Percentiles rank a stretch among this genome's conserved stretches.
Evolutionary conservation across 2,329 filamentous ascomycete genomes (phyloP).

Genomic region (Parascedosporium putredinis): DNA sequence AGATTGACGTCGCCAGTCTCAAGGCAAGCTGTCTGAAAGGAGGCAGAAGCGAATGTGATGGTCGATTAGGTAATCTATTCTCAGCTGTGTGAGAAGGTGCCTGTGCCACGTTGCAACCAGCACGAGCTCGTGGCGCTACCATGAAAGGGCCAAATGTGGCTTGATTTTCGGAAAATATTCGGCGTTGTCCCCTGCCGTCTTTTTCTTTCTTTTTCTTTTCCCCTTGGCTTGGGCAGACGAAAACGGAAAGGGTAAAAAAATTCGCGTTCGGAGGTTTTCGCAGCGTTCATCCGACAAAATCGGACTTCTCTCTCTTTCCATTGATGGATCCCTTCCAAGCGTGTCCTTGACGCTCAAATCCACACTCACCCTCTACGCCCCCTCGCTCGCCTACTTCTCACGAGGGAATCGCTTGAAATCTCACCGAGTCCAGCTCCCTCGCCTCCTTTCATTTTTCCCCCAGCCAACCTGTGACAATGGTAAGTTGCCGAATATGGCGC

Average conservation of each 20-base stretch:
- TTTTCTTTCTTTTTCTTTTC: no score
- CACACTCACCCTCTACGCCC: not conserved
- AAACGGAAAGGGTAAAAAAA: slow-evolving; percentile 1
- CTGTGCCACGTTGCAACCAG: no score
- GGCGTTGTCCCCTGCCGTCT: not conserved
- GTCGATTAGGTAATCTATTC: slow-evolving; percentile 5
- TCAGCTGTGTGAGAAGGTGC: no score
- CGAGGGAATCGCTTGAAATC: not conserved
- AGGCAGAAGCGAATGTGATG: not conserved
- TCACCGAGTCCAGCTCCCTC: no score
- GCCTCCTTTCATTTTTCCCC: not conserved
- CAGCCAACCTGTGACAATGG: slow-evolving; percentile 4
- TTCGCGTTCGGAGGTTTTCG: slow-evolving; percentile 2
- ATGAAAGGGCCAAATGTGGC: not conserved
- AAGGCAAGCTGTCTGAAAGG: slow-evolving; percentile 6
- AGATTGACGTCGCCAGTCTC: not conserved
- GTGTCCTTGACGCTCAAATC: not conserved
- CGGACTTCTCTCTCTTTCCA: slow-evolving; percentile 2
- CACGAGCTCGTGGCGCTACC: no score
- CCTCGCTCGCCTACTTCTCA: not conserved
- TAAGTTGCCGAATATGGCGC: slow-evolving; percentile 4
- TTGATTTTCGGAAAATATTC: slow-evolving; percentile 1
- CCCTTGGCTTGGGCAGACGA: not conserved
- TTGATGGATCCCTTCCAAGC: not conserved
- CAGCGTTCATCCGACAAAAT: not conserved